Base-by-base conservation (phyloP, 2,329 filamentous ascomycete genomes). In the Corinectria fuckeliana region DNA sequence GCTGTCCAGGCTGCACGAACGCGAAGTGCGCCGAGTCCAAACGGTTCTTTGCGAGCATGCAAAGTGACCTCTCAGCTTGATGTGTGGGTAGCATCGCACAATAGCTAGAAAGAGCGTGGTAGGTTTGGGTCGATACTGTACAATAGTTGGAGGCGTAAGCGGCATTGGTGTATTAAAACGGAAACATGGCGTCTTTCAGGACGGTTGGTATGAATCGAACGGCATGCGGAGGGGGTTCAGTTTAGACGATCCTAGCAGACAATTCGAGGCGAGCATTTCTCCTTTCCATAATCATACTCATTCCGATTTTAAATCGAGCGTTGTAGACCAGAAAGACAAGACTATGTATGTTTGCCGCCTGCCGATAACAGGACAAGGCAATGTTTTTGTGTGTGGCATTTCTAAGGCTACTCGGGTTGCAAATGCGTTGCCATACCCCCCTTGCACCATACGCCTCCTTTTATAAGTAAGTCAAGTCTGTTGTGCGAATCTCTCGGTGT, bases 1-100 rank as follows among this genome's bases (percentile, higher is more conserved):
- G 95, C 69, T 99, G 95, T 78, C 95, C 96, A 2, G 93, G 91
- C 5, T 99, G 95, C 79, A 93, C 87, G 77, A 98, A 91, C 73
- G 92, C 96, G 71, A 86, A 89, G 69, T 99, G 95, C 77, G 77
- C 89, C 54, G 92, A 93, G 77, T 89, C 88, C 51, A 91, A 90
- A 76, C 85, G 84, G 69, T 89, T 89, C 74, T 90, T 89, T 72
- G 82, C 82, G 6, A 71, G 72, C 48, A 76, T 78, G 62, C 73
- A 77, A 59, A 68, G 64, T 58, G 66, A 64, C 26, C 58, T 75
- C 30, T 62, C 45, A 26, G 51, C 56, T 21, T 66, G 59, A 23
- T 14, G 26, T 36, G n/a, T 16, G 16, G 4, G 26, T 18, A 28
- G 5, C 8, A 20, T 23, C 16, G 25, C 20, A 30, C 26, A 50